Evolutionary conservation across 306 rosid species (phyloP).

Genomic region (Mimosa pudica): DNA sequence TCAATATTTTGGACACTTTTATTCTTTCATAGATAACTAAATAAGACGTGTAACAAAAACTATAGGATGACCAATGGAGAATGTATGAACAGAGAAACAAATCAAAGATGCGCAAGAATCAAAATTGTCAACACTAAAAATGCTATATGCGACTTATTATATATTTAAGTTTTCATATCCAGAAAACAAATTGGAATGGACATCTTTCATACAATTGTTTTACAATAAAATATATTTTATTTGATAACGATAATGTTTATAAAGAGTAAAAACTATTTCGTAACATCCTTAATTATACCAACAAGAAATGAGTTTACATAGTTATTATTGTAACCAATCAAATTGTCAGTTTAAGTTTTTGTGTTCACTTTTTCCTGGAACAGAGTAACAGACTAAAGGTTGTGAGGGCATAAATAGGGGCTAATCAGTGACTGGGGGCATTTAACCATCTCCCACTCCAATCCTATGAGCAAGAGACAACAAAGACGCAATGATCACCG

Average conservation of each 20-base stretch:
- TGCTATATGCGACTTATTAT: constrained; percentile 4
- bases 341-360: not conserved
- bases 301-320: too few species aligned
- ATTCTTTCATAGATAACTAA: constrained; percentile 1
- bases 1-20: not conserved
- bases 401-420: not conserved
- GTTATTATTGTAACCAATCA: not conserved
- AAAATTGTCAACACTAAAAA: constrained; percentile 2
- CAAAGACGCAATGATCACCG: not conserved
- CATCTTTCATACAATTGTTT: not conserved
- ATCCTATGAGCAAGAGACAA: not conserved
- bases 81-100: constrained; percentile 14
- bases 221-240: not conserved
- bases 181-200: not conserved
- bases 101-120: not conserved
- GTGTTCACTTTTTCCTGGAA: not conserved
- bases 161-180: not conserved
- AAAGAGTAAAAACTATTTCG: not conserved
- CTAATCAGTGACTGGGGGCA: not conserved
- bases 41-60: constrained; percentile 1
- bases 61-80: constrained; percentile 11
- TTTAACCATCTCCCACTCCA: not conserved
- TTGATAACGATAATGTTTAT: not conserved
- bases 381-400: not conserved
- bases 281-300: too few species aligned